A percentile compares a stretch with the other conserved stretches of the same genome.
phyloP scores from a whole-genome alignment of 352 stramenopile genomes.

The Globisporangium nodosum region DNA sequence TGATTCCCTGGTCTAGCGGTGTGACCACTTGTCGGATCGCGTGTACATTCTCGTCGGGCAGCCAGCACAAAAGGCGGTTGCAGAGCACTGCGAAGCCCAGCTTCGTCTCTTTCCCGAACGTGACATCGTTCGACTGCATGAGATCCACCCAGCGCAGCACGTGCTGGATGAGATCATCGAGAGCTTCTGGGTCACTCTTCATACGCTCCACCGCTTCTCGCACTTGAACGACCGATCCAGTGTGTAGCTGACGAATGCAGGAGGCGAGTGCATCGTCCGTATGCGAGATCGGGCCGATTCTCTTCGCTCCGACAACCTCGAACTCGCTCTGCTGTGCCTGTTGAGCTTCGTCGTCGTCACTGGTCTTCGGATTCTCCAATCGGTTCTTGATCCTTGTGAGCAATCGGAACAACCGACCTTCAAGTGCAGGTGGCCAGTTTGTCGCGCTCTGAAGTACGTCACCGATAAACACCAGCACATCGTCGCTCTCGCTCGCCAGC shows the following conservation, averaged over 20 bases:
- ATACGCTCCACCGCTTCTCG: conserved; percentile 18
- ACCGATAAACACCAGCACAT: conserved; percentile 20
- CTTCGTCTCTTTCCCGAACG: conserved; percentile 34
- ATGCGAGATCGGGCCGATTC: conserved; percentile 17
- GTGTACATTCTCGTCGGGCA: conserved; percentile 30
- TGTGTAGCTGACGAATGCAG: conserved; percentile 25
- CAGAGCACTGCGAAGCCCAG: conserved; percentile 31
- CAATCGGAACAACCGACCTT: conserved; percentile 25
- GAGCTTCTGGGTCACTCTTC: conserved; percentile 8
- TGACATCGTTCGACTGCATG: conserved; percentile 22
- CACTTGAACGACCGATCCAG: conserved; percentile 19
- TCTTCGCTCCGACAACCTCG: neutral
- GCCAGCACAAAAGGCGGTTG: conserved; percentile 40
- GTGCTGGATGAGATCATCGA: conserved; percentile 28
- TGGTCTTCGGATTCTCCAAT: neutral
- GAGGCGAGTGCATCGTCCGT: conserved; percentile 22
- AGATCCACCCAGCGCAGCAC: conserved; percentile 34
- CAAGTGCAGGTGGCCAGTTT: conserved; percentile 25
- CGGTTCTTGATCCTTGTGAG: conserved; percentile 23
- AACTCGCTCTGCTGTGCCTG: neutral
- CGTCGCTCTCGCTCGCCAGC: conserved; percentile 19
- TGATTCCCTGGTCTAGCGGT: neutral
- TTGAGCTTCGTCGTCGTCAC: neutral
- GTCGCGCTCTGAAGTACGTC: conserved; percentile 32
- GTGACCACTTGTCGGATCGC: conserved; percentile 16